Percentiles rank a stretch among this genome's conserved stretches.
Conservation (phyloP, 2,329 filamentous ascomycete species). For the Exutisphaerella laricina region DNA sequence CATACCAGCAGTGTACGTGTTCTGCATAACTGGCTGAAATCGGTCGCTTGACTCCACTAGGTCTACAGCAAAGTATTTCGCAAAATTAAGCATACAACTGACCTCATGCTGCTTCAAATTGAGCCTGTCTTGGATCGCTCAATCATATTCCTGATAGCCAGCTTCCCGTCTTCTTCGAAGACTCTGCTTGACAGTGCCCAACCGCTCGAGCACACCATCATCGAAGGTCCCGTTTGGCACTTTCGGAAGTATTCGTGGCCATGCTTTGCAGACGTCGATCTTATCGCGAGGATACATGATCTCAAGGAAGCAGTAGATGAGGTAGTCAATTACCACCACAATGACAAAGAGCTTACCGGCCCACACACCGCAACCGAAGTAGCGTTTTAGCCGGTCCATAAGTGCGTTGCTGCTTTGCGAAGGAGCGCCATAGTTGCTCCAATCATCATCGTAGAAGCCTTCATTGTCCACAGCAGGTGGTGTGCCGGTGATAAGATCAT, state of each 20-base stretch:
- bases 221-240: constrained; percentile 3
- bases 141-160: not conserved
- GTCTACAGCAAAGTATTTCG: too few relatives aligned
- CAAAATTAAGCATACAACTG: too few relatives aligned
- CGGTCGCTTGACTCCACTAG: too few relatives aligned
- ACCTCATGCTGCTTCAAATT: too few relatives aligned
- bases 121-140: too few relatives aligned
- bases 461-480: constrained; percentile 60
- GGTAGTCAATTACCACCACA: constrained; percentile 88
- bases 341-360: constrained; percentile 95
- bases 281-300: constrained; percentile 75
- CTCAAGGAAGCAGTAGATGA: constrained; percentile 84
- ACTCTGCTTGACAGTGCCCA: constrained; percentile 15
- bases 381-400: constrained; percentile 90
- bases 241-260: constrained; percentile 51
- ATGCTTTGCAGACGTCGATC: constrained; percentile 86
- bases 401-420: constrained; percentile 71
- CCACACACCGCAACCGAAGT: constrained; percentile 98
- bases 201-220: constrained; percentile 6
- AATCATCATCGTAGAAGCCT: constrained; percentile 78
- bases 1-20: too few relatives aligned
- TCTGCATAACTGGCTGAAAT: too few relatives aligned
- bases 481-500: constrained; percentile 85
- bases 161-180: constrained; percentile 8
- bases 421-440: constrained; percentile 52